Base-by-base conservation (phyloP, 164 flowering plant genomes). In the Magnolia changhungtana region DNA sequence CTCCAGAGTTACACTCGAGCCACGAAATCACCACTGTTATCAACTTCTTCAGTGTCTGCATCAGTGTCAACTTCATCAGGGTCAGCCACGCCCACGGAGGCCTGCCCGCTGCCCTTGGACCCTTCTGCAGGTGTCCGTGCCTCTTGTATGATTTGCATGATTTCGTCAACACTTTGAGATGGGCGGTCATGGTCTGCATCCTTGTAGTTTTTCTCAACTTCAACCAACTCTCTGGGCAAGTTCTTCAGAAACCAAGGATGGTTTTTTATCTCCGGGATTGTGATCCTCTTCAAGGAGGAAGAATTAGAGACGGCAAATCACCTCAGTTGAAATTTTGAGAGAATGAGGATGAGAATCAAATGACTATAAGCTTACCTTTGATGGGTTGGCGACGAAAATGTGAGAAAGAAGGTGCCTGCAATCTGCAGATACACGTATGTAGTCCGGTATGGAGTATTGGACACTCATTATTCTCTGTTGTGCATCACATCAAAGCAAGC, bases 361-460 rank as follows among this genome's bases (percentile, higher is more conserved):
- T 31, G 58, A 4, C 11, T 16, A 50, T 10, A 20, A 50, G 68
- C 63, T 19, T 80, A 92, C 96, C 91, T 87, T 87, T 7, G 91
- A 78, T 9, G 97, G 97, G 72, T 90, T 83, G 21, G 90, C 87
- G 23, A 90, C 90, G 75, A 92, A 90, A 18, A 90, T 89, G 49
- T 78, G 87, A 50, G 96, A 87, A 71, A 92, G 89, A 59, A 90
- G 87, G 4, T 83, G 85, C 65, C 82, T 81, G 81, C 92, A 90
- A 21, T 88, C 91, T 3, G 88, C 82, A 24, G 92, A 91, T 13
- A 90, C 78, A 3, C 86, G 90, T 19, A 91, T 85, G 71, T 90
- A 86, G 72, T 90, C 94, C 0, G 94, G 96, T 74, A 92, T 85
- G 68, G 90, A 78, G 86, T 89, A 92, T 72, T 92, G 90, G 18